Conservation (phyloP, 2,329 filamentous ascomycete genomes). For the Pseudogymnoascus sp. region DNA sequence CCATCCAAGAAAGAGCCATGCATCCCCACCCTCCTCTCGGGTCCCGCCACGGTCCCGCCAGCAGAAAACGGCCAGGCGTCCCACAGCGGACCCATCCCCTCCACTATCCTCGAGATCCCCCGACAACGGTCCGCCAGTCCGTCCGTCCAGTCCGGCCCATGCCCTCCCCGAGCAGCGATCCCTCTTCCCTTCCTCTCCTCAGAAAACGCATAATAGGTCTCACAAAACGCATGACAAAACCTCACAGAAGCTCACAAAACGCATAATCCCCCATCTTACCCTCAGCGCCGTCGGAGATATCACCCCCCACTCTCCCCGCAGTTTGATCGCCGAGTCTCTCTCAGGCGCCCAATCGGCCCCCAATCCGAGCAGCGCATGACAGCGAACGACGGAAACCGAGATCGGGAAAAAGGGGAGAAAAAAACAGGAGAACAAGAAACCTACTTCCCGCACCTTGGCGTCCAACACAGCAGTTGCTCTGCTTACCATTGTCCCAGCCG, state of each 20-base stretch:
- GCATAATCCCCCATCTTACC: conserved; percentile 1
- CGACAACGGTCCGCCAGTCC: neutral
- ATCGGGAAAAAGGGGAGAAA: neutral
- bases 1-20: neutral
- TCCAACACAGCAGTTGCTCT: neutral
- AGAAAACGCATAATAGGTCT: neutral
- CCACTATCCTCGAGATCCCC: neutral
- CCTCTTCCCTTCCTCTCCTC: neutral
- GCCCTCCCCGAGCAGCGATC: neutral
- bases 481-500: neutral
- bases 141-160: neutral
- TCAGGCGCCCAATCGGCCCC: neutral
- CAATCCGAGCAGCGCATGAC: neutral
- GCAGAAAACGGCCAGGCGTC: neutral
- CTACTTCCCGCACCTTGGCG: neutral
- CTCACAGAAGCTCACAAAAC: neutral
- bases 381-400: neutral
- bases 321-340: neutral
- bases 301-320: neutral
- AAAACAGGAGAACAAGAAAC: neutral
- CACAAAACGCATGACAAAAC: neutral
- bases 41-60: neutral
- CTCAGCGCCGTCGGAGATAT: neutral
- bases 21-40: neutral
- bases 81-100: neutral